phyloP scores from a whole-genome alignment of 1,139 yeast genomes.

The Saccharomyces pastorianus region DNA sequence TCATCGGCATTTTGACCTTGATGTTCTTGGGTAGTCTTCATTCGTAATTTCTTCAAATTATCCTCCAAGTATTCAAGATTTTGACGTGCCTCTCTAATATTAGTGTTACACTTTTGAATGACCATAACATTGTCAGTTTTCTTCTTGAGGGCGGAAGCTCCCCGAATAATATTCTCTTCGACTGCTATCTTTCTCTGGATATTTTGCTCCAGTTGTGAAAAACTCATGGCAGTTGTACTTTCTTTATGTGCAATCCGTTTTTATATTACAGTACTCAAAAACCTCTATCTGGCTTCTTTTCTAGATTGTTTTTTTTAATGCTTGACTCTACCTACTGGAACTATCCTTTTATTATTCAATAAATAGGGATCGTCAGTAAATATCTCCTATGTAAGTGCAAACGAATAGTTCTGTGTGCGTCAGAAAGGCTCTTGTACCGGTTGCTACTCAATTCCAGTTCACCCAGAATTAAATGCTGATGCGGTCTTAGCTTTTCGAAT shows the following conservation, averaged over 20 bases:
- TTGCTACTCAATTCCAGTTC: not conserved
- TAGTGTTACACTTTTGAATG: slow-evolving; percentile 84
- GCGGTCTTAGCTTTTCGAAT: not conserved
- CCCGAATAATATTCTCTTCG: slow-evolving; percentile 79
- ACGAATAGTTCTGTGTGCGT: not conserved
- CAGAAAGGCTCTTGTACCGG: not conserved
- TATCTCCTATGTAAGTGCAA: not conserved
- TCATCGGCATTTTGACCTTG: slow-evolving; percentile 1
- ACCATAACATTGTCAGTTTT: slow-evolving; percentile 73
- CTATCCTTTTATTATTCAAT: not conserved
- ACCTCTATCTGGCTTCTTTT: not conserved
- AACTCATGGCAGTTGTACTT: slow-evolving; percentile 6
- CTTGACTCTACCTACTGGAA: too few relatives aligned
- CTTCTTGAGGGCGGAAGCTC: slow-evolving; percentile 72
- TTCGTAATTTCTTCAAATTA: slow-evolving; percentile 56
- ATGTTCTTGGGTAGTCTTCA: slow-evolving; percentile 25
- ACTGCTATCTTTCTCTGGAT: slow-evolving; percentile 78
- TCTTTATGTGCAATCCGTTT: not conserved
- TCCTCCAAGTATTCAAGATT: slow-evolving; percentile 83
- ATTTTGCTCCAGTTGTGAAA: slow-evolving; percentile 38
- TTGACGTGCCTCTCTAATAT: slow-evolving; percentile 82
- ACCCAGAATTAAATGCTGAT: not conserved
- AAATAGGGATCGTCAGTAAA: not conserved
- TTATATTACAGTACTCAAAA: too few relatives aligned
- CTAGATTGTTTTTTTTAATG: too few relatives aligned